Conservation (phyloP, 1,284 basidiomycete species). For the Amylostereum areolatum region DNA sequence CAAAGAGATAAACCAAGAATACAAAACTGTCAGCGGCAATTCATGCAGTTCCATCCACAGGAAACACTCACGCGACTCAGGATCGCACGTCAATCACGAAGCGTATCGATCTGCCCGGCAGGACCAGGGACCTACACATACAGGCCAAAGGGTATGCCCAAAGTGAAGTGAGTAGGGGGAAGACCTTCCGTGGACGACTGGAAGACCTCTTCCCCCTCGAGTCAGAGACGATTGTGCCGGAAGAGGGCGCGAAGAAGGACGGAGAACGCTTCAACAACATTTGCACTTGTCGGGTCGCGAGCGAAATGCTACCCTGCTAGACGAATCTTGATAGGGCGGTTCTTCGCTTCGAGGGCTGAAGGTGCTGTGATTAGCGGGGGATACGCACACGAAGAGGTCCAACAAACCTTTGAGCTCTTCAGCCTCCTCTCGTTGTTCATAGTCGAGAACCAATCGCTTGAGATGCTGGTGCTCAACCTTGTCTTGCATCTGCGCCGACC, state of each 20-base stretch:
- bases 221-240: neutral
- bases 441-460: conserved; percentile 86
- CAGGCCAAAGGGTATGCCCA: too few species aligned
- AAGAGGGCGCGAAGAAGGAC: too few species aligned
- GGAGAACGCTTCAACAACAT: too few species aligned
- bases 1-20: too few species aligned
- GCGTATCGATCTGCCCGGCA: too few species aligned
- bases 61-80: too few species aligned
- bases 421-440: conserved; percentile 80
- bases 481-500: conserved; percentile 85
- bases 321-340: conserved; percentile 29
- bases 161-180: neutral
- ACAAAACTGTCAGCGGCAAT: too few species aligned
- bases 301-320: conserved; percentile 12
- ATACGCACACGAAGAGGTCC: neutral
- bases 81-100: too few species aligned
- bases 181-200: neutral
- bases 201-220: neutral
- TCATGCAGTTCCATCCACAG: too few species aligned
- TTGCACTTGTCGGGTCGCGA: neutral
- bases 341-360: conserved; percentile 62
- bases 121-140: too few species aligned
- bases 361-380: conserved; percentile 7
- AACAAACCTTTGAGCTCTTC: conserved; percentile 67
- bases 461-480: conserved; percentile 93